Evolutionary conservation across 2,329 filamentous ascomycete genomes (phyloP).

Genomic region (Ceratocystis diversiconidia): DNA sequence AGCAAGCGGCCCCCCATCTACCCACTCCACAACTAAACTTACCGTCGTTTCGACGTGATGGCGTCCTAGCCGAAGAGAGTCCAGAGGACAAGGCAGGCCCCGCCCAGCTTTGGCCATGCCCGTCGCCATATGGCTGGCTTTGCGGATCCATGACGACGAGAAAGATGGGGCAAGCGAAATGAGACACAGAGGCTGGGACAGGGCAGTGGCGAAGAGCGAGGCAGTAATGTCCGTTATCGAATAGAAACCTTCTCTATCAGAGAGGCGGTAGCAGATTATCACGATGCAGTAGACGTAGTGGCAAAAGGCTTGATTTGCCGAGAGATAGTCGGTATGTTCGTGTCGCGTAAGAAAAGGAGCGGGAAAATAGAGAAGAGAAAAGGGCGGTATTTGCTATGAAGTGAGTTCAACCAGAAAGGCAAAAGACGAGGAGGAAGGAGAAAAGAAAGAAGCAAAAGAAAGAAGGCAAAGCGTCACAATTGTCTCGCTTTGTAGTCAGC

Average conservation of each 20-base stretch:
- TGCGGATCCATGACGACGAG: not conserved
- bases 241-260: not conserved
- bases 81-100: not conserved
- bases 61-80: not conserved
- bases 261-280: not conserved
- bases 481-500: slow-evolving; percentile 3
- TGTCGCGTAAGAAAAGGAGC: no score
- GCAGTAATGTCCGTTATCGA: not conserved
- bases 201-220: not conserved
- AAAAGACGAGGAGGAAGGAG: not conserved
- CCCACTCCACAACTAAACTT: not conserved
- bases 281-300: not conserved
- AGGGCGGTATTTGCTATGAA: not conserved
- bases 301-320: not conserved
- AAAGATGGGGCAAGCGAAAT: not conserved
- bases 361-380: not conserved
- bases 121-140: not conserved
- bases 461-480: not conserved
- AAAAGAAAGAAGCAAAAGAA: not conserved
- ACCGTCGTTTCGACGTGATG: slow-evolving; percentile 6
- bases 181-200: not conserved
- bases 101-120: not conserved
- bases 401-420: not conserved
- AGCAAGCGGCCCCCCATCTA: no score
- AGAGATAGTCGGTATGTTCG: no score